Evolutionary conservation across 108 stramenopile species (phyloP), one percentile per base, ranked within the genome.

Genomic region (Mayamaea pseudoterrestris): DNA sequence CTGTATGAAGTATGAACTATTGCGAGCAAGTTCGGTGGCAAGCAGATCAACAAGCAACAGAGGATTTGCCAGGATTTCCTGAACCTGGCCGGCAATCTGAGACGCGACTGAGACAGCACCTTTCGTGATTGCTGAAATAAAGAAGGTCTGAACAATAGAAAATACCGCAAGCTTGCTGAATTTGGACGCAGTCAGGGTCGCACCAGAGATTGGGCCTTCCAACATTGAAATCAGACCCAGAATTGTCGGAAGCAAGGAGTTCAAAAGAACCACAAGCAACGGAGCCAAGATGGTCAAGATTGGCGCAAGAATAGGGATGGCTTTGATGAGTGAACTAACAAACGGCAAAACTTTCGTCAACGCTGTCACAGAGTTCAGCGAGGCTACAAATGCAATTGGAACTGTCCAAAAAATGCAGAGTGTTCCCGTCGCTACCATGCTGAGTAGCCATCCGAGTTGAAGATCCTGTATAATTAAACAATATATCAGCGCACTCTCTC

Each of bases 141-240:
- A 74, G 47, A 74, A 74, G 0, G 60, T 68, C 41, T 75, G 74
- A 43, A 75, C 42, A 43, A 74, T 69, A 31, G 63, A 76, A 36
- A 84, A 80, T 5, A 48, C 46, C 14, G 68, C 47, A 1, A 84
- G 45, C 47, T 84, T 84, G 17, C 49, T 27, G 44, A 84, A 75
- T 12, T 69, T 41, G 18, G 76, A 77, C 12, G 76, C 70, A 47
- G 72, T 45, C 30, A 69, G 37, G 5, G 46, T 31, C 7, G 51
- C 58, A n/a, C 44, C 16, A n/a, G 61, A 65, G 12, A 69, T 58
- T 0, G 58, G 73, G 1, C 68, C 64, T 47, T 74, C 73, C 9
- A 65, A 49, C 46, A 43, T 45, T 2, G 61, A 24, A 30, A 62
- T 25, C 11, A 25, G 30, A n/a, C 26, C 27, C 5, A 71, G 39